These are phyloP conservation scores for Fusarium transvaalense DNA, from an alignment of 2,329 filamentous ascomycete genomes.

Conservation along the genomic window DNA sequence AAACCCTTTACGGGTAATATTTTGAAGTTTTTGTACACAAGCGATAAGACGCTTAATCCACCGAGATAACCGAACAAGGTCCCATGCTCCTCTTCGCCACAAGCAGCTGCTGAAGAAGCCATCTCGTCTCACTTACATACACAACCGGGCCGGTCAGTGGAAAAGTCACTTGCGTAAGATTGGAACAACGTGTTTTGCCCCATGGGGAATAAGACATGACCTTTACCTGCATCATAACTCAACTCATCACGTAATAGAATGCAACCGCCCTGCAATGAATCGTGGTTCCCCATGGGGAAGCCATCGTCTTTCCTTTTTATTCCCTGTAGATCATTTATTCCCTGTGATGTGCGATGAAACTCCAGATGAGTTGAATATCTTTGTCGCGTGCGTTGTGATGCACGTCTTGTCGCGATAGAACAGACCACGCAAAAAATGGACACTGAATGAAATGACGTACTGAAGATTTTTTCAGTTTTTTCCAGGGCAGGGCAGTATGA, in stretches of 20 bases:
- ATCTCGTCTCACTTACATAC: not conserved
- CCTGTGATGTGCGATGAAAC: not conserved
- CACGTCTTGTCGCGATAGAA: not conserved
- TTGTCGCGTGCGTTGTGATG: not conserved
- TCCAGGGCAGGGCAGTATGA: slow-evolving; percentile 4
- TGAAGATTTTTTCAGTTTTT: slow-evolving; percentile 1
- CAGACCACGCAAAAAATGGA: not conserved
- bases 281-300: slow-evolving; percentile 38
- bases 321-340: slow-evolving; percentile 22
- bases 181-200: slow-evolving; percentile 14
- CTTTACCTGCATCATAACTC: not conserved
- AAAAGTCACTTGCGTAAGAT: not conserved
- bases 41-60: slow-evolving; percentile 34
- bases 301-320: not conserved
- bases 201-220: slow-evolving; percentile 25
- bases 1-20: slow-evolving; percentile 37
- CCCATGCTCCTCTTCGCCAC: slow-evolving; percentile 7
- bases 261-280: slow-evolving; percentile 7
- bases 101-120: not conserved
- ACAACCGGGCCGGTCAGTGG: not conserved
- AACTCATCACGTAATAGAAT: slow-evolving; percentile 42
- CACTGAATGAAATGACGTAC: not conserved
- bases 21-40: slow-evolving; percentile 32
- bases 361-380: not conserved
- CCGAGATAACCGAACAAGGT: slow-evolving; percentile 42